Evolutionary conservation across 805 yeast species (phyloP).

Genomic region (Candida peoriensis): DNA sequence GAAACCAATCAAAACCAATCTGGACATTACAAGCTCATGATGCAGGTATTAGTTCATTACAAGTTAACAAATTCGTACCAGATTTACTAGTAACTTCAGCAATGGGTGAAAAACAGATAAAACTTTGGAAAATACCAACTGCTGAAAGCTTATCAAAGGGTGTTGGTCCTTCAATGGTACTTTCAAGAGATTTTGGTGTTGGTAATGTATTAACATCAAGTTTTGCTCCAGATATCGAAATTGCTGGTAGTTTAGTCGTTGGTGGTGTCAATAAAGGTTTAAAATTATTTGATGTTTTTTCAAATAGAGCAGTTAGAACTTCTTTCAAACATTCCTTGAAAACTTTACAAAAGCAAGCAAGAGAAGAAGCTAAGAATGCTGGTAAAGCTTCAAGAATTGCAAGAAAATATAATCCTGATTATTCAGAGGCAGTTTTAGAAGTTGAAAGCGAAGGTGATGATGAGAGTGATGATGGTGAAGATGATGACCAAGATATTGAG

Average conservation of each 20-base stretch:
- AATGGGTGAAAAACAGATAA: conserved; percentile 81
- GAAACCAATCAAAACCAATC: conserved; percentile 59
- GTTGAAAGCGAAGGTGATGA: conserved; percentile 62
- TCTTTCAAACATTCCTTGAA: conserved; percentile 58
- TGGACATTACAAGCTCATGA: conserved; percentile 99
- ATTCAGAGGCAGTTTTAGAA: conserved; percentile 51
- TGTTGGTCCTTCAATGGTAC: conserved; percentile 73
- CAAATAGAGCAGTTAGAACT: conserved; percentile 72
- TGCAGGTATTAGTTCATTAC: conserved; percentile 81
- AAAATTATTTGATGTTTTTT: conserved; percentile 89
- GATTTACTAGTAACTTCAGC: conserved; percentile 84
- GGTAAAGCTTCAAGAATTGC: conserved; percentile 72
- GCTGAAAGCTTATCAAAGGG: conserved; percentile 20
- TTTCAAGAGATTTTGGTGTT: conserved; percentile 87
- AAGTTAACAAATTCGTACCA: conserved; percentile 58
- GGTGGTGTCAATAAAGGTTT: conserved; percentile 85
- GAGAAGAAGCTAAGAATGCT: conserved; percentile 44
- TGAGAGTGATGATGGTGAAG: conserved; percentile 50
- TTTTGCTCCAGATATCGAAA: conserved; percentile 85
- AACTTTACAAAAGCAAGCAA: conserved; percentile 50
- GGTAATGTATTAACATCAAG: conserved; percentile 83
- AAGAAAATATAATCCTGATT: conserved; percentile 55
- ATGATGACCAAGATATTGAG: conserved; percentile 20
- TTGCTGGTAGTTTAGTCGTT: conserved; percentile 74
- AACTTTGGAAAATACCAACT: conserved; percentile 76